Evolutionary conservation across 1,284 basidiomycete genomes (phyloP), one percentile per base, ranked within the genome.

Genomic region (Bondarzewia mesenterica): DNA sequence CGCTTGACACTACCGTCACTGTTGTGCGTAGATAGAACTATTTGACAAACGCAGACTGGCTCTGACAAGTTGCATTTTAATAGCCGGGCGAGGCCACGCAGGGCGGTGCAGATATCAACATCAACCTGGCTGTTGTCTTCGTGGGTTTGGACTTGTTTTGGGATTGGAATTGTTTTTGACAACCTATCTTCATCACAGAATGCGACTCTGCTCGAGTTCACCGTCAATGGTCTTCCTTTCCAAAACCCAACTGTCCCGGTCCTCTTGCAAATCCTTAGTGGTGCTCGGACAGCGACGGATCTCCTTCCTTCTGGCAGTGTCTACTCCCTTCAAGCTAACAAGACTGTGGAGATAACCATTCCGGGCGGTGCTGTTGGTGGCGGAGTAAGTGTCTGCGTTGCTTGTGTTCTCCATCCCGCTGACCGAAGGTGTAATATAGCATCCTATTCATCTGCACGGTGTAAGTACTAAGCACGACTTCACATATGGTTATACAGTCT

Each of bases 401-500:
- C n/a, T n/a, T 12, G 6, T 4, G 4, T 18, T 35, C 25, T 46
- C n/a, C 14, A 12, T 5, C 23, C 22, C 15, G 22, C 26, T 36
- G 10, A 22, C 42, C 1, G 18, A 21, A 16, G 7, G 4, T 26
- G 15, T 14, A 21, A 5, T 25, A 20, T 23, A 63, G 49, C 69
- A 70, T 49, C 68, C 68, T 4, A 54, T 69, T 49, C 69, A 71
- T 54, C 50, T 70, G 49, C 68, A 71, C 51, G 69, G 69, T 1
- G 66, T 68, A 51, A 46, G 48, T 15, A 5, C 29, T 23, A n/a
- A 35, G 10, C 32, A 10, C n/a, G n/a, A 35, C 10, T n/a, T 35
- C 10, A 10, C n/a, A n/a, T n/a, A n/a, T n/a, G n/a, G n/a, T n/a
- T n/a, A n/a, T n/a, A n/a, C n/a, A 14, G 38, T 21, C 38, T 40